These are phyloP conservation scores for Xylaria sp. DNA, from an alignment of 2,329 filamentous ascomycete genomes.

Conservation along the genomic window DNA sequence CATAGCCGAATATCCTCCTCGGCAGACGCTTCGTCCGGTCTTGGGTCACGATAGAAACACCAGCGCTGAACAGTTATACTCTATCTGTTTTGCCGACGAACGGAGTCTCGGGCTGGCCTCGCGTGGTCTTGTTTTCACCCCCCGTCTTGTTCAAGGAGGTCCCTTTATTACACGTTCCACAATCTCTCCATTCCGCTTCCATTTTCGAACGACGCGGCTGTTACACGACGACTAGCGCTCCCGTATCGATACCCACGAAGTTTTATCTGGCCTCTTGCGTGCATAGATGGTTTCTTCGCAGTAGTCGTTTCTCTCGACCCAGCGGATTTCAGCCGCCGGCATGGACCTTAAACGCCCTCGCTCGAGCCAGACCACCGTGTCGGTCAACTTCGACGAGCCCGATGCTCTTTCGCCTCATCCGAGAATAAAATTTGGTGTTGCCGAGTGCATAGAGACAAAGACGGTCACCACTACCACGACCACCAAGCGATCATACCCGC, in stretches of 20 bases:
- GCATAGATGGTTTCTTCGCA: constrained; percentile 36
- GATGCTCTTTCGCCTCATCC: constrained; percentile 53
- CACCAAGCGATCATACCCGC: constrained; percentile 84
- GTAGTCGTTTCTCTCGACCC: constrained; percentile 23
- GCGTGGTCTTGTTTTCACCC: constrained; percentile 29
- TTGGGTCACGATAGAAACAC: neutral
- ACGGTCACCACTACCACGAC: constrained; percentile 92
- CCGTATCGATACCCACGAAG: constrained; percentile 1
- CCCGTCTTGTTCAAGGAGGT: constrained; percentile 8
- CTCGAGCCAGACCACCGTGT: constrained; percentile 56
- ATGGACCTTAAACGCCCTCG: constrained; percentile 50
- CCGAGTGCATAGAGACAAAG: constrained; percentile 74
- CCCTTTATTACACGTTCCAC: constrained; percentile 24
- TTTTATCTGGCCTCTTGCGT: constrained; percentile 1
- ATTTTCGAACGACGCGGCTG: constrained; percentile 10
- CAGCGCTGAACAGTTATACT: neutral
- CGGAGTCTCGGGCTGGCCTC: constrained; percentile 21
- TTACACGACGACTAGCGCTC: constrained; percentile 10
- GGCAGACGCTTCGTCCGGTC: constrained; percentile 8
- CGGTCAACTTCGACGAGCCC: constrained; percentile 60
- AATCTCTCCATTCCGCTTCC: constrained; percentile 13
- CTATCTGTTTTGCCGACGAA: constrained; percentile 1
- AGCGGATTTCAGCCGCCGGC: constrained; percentile 39
- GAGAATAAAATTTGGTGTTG: constrained; percentile 66
- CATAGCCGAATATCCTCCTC: neutral